Evolutionary conservation across 192 early-diverging fungal genomes (phyloP), one percentile per base, ranked within the genome.

Genomic region (Piromyces finnis): DNA sequence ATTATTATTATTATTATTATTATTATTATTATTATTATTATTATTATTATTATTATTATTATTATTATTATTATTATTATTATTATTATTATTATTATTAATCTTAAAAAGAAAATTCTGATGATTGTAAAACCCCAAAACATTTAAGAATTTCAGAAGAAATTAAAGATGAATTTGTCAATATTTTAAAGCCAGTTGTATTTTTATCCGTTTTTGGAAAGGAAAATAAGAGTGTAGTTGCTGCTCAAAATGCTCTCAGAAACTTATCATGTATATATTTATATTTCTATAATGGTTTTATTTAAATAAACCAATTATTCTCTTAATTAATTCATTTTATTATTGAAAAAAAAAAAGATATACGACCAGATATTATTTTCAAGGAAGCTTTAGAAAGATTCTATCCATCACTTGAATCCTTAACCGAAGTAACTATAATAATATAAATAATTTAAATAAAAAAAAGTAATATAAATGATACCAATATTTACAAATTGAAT

Each of bases 391-490:
- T 98, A 35, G 94, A 96, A 79, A 86, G 93, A 29, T 90, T 94
- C 30, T 98, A 96, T 81, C 94, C 95, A 11, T 91, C 95, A 0
- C 84, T 98, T 15, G 95, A 97, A 81, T 91, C 89, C 2, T 80
- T 95, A 41, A 95, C 94, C 12, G 92, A 93, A 85, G 88, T 89
- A 81, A 29, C 18, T 17, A 81, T 30, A 83, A 14, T 36, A 27
- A 22, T 2, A 28, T 29, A 29, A 77, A 7, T 0, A 26, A 83
- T 84, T n/a, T n/a, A n/a, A n/a, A n/a, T n/a, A n/a, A n/a, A n/a
- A n/a, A n/a, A 68, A 26, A n/a, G 9, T n/a, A n/a, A n/a, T 68
- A 68, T n/a, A n/a, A 26, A 68, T n/a, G 4, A 22, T 22, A 51
- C 22, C 17, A 5, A 4, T 51, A 51, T 22, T 22, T 51, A 51